These are phyloP conservation scores for Wickerhamomyces alni DNA, from an alignment of 805 yeast species.

Conservation along the genomic window DNA sequence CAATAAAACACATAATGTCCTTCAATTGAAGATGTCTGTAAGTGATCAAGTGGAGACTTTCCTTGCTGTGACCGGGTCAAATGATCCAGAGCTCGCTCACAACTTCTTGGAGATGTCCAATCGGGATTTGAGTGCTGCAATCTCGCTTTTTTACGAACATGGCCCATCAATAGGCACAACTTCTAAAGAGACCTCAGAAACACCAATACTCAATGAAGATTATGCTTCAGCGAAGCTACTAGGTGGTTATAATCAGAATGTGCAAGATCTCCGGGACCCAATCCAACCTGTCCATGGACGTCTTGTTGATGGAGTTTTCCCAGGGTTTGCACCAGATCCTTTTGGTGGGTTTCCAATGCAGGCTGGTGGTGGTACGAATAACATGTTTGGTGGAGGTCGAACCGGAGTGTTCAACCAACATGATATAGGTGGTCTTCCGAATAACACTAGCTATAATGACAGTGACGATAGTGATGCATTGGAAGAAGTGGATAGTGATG, in stretches of 20 bases:
- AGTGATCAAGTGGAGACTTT: slow-evolving; percentile 62
- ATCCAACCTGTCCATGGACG: slow-evolving; percentile 77
- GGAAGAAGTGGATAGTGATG: slow-evolving; percentile 35
- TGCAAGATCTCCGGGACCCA: slow-evolving; percentile 85
- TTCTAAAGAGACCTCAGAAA: slow-evolving; percentile 21
- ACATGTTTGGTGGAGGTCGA: slow-evolving; percentile 28
- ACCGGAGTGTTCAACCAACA: slow-evolving; percentile 32
- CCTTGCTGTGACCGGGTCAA: slow-evolving; percentile 75
- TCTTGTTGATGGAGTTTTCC: slow-evolving; percentile 48
- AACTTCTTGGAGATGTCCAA: slow-evolving; percentile 78
- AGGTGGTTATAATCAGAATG: too few relatives aligned
- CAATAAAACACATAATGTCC: too few relatives aligned
- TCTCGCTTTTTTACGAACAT: slow-evolving; percentile 73
- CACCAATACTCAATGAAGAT: slow-evolving; percentile 23
- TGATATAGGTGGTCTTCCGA: slow-evolving; percentile 17
- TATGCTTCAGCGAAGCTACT: too few relatives aligned
- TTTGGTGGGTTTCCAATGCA: slow-evolving; percentile 17
- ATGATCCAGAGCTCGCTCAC: slow-evolving; percentile 60
- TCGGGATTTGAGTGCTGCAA: slow-evolving; percentile 75
- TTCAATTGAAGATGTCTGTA: neutral
- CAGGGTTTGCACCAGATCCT: slow-evolving; percentile 8
- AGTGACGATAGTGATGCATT: too few relatives aligned
- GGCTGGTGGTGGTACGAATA: too few relatives aligned
- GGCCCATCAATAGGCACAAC: slow-evolving; percentile 24
- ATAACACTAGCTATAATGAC: too few relatives aligned